Conservation (phyloP, 1,284 basidiomycete species). For the Rhodotorula sp. region DNA sequence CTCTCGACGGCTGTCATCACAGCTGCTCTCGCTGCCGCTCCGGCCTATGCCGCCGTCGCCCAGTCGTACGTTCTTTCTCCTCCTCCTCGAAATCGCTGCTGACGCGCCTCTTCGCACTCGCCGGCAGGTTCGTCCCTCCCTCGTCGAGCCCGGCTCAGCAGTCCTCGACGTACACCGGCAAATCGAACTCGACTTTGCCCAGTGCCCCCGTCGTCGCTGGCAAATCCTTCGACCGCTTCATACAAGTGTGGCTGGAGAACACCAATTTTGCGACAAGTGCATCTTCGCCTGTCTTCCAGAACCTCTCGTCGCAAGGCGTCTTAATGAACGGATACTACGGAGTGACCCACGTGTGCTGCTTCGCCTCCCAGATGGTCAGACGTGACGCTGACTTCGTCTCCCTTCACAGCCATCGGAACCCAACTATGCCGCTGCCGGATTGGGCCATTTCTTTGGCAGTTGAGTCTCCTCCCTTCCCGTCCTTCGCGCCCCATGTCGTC, state of each 20-base stretch:
- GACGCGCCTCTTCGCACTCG: background rate
- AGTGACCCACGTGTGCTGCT: conserved; percentile 54
- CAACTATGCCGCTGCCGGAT: conserved; percentile 50
- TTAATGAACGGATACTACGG: conserved; percentile 58
- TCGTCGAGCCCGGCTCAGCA: conserved; percentile 48
- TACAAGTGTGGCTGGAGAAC: conserved; percentile 56
- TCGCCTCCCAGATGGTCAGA: too few relatives aligned
- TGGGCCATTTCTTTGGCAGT: conserved; percentile 61
- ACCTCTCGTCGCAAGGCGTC: conserved; percentile 58
- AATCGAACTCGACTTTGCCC: conserved; percentile 52
- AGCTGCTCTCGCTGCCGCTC: conserved; percentile 5
- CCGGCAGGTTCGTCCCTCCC: conserved; percentile 49
- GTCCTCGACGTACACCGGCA: conserved; percentile 51
- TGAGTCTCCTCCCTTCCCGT: too few relatives aligned
- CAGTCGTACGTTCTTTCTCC: conserved; percentile 36
- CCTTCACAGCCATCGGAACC: conserved; percentile 54
- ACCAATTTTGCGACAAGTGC: conserved; percentile 54
- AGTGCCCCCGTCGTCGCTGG: conserved; percentile 51
- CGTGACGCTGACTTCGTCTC: background rate
- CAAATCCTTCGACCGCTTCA: conserved; percentile 53
- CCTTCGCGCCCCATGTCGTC: too few relatives aligned
- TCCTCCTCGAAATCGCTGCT: background rate
- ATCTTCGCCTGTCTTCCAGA: conserved; percentile 53
- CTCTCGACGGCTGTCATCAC: background rate
- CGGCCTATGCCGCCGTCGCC: conserved; percentile 40